These are phyloP conservation scores for Coemansia sp. DNA, from an alignment of 192 early-diverging fungal species.

Conservation along the genomic window DNA sequence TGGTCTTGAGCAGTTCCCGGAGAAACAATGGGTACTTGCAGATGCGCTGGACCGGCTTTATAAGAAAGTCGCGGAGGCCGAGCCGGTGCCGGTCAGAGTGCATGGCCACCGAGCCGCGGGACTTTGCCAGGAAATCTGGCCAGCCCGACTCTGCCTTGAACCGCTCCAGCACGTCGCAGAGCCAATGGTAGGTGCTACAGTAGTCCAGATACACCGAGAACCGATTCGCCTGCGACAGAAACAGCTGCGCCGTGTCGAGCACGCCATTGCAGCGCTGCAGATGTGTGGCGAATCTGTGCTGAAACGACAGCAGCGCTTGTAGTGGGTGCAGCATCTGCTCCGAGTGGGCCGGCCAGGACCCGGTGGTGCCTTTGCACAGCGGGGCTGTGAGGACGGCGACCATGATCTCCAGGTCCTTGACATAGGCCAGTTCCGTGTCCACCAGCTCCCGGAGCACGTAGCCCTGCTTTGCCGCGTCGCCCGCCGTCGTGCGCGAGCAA, in stretches of 20 bases:
- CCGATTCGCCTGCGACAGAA: slow-evolving; percentile 5
- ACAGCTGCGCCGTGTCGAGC: slow-evolving; percentile 16
- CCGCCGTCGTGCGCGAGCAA: too few relatives aligned
- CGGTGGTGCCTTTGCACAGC: slow-evolving; percentile 23
- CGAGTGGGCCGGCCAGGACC: slow-evolving; percentile 6
- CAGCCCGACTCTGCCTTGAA: slow-evolving; percentile 23
- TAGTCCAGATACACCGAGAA: slow-evolving; percentile 35
- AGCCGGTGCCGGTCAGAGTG: slow-evolving; percentile 18
- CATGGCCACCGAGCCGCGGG: slow-evolving; percentile 11
- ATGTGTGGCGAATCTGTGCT: slow-evolving; percentile 18
- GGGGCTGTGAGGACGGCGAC: slow-evolving; percentile 32
- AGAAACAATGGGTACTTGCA: slow-evolving; percentile 86
- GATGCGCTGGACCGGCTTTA: slow-evolving; percentile 82
- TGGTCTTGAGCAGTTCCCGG: slow-evolving; percentile 55
- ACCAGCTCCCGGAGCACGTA: slow-evolving; percentile 47
- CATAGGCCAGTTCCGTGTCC: slow-evolving; percentile 48
- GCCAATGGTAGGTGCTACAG: slow-evolving; percentile 26
- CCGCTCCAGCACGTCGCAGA: slow-evolving; percentile 24
- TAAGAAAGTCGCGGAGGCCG: slow-evolving; percentile 38
- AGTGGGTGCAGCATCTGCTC: slow-evolving; percentile 27
- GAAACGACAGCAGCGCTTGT: slow-evolving; percentile 28
- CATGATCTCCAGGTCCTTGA: slow-evolving; percentile 49
- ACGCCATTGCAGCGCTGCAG: slow-evolving; percentile 9
- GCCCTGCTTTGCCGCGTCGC: too few relatives aligned
- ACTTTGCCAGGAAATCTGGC: slow-evolving; percentile 17